Evolutionary conservation across 805 yeast species (phyloP).

Genomic region (Pichia cabralensis): DNA sequence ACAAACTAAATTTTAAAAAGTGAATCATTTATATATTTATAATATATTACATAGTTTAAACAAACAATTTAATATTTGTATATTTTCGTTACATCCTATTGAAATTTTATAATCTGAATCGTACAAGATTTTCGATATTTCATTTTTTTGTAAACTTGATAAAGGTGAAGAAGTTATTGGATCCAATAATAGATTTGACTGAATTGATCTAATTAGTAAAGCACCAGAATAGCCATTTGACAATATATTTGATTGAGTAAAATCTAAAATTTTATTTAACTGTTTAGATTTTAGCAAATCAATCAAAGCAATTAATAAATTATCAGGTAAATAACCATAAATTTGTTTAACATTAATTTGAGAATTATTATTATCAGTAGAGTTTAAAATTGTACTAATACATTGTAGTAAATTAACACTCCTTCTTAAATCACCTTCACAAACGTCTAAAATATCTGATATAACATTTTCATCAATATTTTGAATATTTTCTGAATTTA

Average conservation of each 20-base stretch:
- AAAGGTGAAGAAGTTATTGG: slow-evolving; percentile 46
- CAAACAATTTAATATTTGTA: slow-evolving; percentile 64
- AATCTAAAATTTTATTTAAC: slow-evolving; percentile 17
- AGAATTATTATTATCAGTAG: slow-evolving; percentile 10
- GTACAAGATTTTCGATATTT: slow-evolving; percentile 54
- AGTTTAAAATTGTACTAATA: slow-evolving; percentile 49
- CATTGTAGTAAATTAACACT: slow-evolving; percentile 88
- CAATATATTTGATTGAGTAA: slow-evolving; percentile 20
- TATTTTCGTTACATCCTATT: slow-evolving; percentile 84
- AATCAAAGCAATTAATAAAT: slow-evolving; percentile 13
- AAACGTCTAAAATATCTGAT: slow-evolving; percentile 53
- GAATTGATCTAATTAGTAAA: slow-evolving; percentile 22
- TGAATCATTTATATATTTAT: slow-evolving; percentile 3
- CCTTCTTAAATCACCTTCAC: slow-evolving; percentile 86
- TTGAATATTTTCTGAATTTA: slow-evolving; percentile 36
- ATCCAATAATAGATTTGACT: slow-evolving; percentile 23
- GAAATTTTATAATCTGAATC: slow-evolving; percentile 65
- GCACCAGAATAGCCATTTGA: slow-evolving; percentile 26
- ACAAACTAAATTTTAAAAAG: not conserved
- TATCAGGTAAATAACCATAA: slow-evolving; percentile 25
- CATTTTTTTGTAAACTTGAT: slow-evolving; percentile 54
- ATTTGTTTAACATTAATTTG: slow-evolving; percentile 18
- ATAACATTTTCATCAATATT: slow-evolving; percentile 41
- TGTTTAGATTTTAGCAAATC: slow-evolving; percentile 14
- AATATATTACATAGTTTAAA: slow-evolving; percentile 38